Base-by-base conservation (phyloP, 2,329 filamentous ascomycete genomes). In the Orbilia ellipsospora region DNA sequence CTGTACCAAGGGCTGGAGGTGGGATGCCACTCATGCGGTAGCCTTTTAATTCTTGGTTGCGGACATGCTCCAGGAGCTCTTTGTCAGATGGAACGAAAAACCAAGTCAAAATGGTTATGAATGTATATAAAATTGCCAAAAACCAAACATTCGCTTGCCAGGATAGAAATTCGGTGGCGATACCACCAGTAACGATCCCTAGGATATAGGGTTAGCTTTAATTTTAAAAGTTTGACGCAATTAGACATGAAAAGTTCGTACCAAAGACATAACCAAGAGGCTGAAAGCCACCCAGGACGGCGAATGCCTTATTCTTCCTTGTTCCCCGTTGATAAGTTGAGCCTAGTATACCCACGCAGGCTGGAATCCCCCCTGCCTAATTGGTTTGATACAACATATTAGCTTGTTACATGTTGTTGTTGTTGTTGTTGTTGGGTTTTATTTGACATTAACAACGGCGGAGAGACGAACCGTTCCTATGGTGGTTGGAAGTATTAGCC, bases 91-190 rank as follows among this genome's bases (percentile, higher is more conserved):
- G 73, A 16, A 76, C 73, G 48, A 65, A 76, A 54, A 76, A 76
- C 65, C 64, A 69, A 31, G 73, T 61, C 23, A 54, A 36, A 20
- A 66, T 18, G 16, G 73, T 66, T 23, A 76, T 55, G 28, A 60
- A 26, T 15, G 59, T 66, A 48, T 65, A 76, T 13, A 76, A 42
- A 10, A 76, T 76, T 13, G 73, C 54, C 16, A 76, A 55, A 45
- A 76, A 76, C 65, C 64, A 76, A 18, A 76, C 59, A n/a, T 69
- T 76, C 18, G 73, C 65, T 45, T 70, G 73, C 73, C 73, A 76
- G 18, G 65, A 69, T 12, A 76, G 48, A 40, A 76, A 76, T 31
- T 76, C 60, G 4, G 73, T 70, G 10, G 65, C 52, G 36, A 76
- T 61, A 28, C 73, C 73, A 42, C 73, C 73, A 16, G 65, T 65